Percentiles rank a stretch among this genome's conserved stretches.
Conservation (phyloP, 352 stramenopile species). For the Thalassiosira hispida region DNA sequence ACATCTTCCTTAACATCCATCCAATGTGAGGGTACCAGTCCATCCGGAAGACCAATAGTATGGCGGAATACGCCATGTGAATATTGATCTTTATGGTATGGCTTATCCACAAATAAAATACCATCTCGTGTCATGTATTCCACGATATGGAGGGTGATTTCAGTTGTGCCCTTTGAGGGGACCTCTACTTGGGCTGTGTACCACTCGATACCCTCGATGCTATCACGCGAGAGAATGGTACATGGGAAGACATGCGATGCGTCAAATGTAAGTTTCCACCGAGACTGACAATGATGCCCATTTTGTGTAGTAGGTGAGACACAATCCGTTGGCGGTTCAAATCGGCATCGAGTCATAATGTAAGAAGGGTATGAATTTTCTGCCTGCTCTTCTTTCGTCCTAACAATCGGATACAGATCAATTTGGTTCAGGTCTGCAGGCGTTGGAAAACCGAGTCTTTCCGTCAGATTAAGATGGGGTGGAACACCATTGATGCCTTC, state of each 20-base stretch:
- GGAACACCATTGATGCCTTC: background rate
- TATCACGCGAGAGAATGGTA: constrained; percentile 28
- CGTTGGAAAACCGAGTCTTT: constrained; percentile 20
- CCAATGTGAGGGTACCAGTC: constrained; percentile 50
- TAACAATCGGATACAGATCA: constrained; percentile 22
- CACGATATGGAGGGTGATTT: constrained; percentile 25
- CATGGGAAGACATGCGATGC: constrained; percentile 17
- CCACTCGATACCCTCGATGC: constrained; percentile 30
- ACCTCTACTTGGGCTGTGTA: constrained; percentile 33
- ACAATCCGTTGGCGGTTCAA: constrained; percentile 27
- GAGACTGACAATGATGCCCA: constrained; percentile 10
- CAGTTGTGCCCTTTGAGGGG: background rate
- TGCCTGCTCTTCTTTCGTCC: constrained; percentile 63
- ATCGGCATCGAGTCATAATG: constrained; percentile 52
- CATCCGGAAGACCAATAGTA: constrained; percentile 41
- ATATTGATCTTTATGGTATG: constrained; percentile 57
- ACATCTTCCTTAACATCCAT: constrained; percentile 41
- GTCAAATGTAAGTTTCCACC: constrained; percentile 14
- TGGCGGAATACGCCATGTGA: constrained; percentile 41
- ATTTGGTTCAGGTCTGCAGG: constrained; percentile 27
- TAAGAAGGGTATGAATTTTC: constrained; percentile 63
- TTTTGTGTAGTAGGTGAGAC: background rate
- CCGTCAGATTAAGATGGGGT: constrained; percentile 24
- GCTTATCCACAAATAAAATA: constrained; percentile 34
- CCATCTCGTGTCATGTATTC: constrained; percentile 42